phyloP scores from a whole-genome alignment of 148 eudicot genomes.

The Chenopodium berlandieri region DNA sequence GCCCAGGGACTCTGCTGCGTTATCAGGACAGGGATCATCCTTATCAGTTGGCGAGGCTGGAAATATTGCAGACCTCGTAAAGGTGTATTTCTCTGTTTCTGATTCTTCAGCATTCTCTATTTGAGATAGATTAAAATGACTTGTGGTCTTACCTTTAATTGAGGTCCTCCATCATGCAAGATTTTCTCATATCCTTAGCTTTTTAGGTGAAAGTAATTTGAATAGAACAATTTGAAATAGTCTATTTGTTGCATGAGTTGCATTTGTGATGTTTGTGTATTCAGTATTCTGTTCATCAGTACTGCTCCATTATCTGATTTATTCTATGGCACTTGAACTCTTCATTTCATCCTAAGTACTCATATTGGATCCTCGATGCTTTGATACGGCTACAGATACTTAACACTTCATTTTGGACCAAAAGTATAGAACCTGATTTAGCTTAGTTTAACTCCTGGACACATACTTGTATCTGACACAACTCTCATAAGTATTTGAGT shows the following conservation, averaged over 20 bases:
- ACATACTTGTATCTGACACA: not conserved
- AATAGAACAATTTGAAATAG: not conserved
- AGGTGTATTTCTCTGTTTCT: conserved; percentile 41
- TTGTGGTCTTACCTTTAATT: not conserved
- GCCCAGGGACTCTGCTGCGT: conserved; percentile 27
- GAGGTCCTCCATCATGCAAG: not conserved
- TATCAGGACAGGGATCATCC: conserved; percentile 35
- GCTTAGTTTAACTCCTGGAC: not conserved
- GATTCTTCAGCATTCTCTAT: conserved; percentile 7
- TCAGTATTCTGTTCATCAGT: not conserved
- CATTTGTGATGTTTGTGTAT: not conserved
- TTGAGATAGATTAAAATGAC: not conserved
- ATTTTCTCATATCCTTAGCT: not conserved
- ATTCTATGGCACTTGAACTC: too few species aligned
- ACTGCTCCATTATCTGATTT: not conserved
- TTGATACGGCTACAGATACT: not conserved
- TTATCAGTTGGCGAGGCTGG: conserved; percentile 38
- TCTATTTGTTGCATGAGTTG: not conserved
- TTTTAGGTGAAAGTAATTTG: not conserved
- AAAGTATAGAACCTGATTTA: not conserved
- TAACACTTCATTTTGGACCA: not conserved
- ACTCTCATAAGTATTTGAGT: too few species aligned
- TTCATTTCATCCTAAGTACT: too few species aligned
- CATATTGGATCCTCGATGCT: not conserved
- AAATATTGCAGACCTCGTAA: conserved; percentile 45